These are phyloP conservation scores for Elaphomyces granulatus DNA, from an alignment of 495 filamentous ascomycete genomes.

Conservation along the genomic window DNA sequence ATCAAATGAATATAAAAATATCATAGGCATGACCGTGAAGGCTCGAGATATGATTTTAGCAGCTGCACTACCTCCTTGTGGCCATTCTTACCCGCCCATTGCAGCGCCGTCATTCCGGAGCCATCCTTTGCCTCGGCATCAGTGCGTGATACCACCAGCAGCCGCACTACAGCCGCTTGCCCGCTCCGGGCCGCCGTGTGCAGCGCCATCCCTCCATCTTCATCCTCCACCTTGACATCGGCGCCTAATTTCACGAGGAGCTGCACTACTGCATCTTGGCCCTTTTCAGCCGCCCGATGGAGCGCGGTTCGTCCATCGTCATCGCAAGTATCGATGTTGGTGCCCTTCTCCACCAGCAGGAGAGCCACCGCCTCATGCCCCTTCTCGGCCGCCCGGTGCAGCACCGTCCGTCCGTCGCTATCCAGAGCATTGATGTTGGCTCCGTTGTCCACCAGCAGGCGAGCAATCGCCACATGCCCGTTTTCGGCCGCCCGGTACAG, in stretches of 20 bases:
- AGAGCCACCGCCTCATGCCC: constrained; percentile 14
- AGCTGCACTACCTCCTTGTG: too few relatives aligned
- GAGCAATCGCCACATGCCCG: constrained; percentile 19
- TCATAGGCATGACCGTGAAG: too few relatives aligned
- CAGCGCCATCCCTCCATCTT: constrained; percentile 22
- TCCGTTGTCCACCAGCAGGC: constrained; percentile 15
- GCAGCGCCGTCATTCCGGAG: too few relatives aligned
- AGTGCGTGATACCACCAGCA: too few relatives aligned
- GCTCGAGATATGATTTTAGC: too few relatives aligned
- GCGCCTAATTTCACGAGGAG: constrained; percentile 24
- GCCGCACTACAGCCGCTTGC: too few relatives aligned
- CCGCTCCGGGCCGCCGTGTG: constrained; percentile 29
- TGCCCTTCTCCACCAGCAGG: not conserved
- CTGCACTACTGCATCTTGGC: constrained; percentile 17
- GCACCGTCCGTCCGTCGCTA: constrained; percentile 14
- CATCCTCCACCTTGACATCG: constrained; percentile 15
- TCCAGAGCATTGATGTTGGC: constrained; percentile 18
- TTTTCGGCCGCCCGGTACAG: too few relatives aligned
- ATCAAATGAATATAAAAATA: too few relatives aligned
- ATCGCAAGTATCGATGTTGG: not conserved
- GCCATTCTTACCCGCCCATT: too few relatives aligned
- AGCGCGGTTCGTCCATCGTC: not conserved
- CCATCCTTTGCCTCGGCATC: too few relatives aligned
- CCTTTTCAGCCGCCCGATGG: constrained; percentile 17
- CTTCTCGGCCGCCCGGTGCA: constrained; percentile 18